These are phyloP conservation scores for Polytrichum commune DNA, from an alignment of 225 moss, liverwort and hornwort species.

Conservation along the genomic window DNA sequence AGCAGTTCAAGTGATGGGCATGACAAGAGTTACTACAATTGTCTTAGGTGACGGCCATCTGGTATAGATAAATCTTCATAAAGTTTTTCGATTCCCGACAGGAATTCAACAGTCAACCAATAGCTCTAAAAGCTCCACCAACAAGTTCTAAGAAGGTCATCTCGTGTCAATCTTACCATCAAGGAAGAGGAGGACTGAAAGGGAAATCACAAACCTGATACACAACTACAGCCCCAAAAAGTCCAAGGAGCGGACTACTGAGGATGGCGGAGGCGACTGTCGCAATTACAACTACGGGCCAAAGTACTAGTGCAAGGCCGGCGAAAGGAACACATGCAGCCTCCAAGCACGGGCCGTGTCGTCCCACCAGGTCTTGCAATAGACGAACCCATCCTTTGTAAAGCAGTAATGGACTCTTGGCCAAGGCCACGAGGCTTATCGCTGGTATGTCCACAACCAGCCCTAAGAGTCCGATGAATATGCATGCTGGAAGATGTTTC, in stretches of 20 bases:
- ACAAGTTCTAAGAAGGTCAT: too few species aligned
- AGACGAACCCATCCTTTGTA: conserved; percentile 82
- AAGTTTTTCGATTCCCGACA: too few species aligned
- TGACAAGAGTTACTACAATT: too few species aligned
- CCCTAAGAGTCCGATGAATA: conserved; percentile 64
- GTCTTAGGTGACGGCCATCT: too few species aligned
- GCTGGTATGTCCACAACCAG: conserved; percentile 64
- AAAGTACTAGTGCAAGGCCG: conserved; percentile 73
- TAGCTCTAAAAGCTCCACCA: too few species aligned
- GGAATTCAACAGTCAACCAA: too few species aligned
- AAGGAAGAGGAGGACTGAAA: not conserved
- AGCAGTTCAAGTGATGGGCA: too few species aligned
- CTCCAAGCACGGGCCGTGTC: conserved; percentile 76
- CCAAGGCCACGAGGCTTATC: conserved; percentile 47
- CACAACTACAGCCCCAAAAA: conserved; percentile 77
- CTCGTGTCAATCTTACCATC: too few species aligned
- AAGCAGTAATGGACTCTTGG: conserved; percentile 79
- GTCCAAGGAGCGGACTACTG: conserved; percentile 69
- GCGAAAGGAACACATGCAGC: conserved; percentile 91
- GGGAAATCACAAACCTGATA: conserved; percentile 68
- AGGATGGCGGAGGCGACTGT: conserved; percentile 51
- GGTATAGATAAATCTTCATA: too few species aligned
- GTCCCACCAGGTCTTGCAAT: conserved; percentile 61
- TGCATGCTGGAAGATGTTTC: conserved; percentile 71
- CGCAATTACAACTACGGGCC: conserved; percentile 72